Evolutionary conservation across 2,329 filamentous ascomycete species (phyloP).

Genomic region (Mycosphaerella arachidis): DNA sequence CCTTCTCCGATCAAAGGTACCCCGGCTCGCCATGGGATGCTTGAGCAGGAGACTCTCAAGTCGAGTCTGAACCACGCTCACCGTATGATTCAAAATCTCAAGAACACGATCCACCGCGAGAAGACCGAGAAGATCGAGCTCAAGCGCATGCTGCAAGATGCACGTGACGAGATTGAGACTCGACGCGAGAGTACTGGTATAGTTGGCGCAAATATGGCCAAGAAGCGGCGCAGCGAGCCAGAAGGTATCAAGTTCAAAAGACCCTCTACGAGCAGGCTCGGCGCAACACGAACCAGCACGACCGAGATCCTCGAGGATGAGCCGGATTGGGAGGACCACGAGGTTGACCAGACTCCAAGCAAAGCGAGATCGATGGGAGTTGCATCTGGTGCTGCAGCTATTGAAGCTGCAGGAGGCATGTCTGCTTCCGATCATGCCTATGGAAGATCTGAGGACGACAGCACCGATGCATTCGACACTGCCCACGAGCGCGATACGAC

Average conservation of each 20-base stretch:
- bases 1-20: constrained; percentile 87
- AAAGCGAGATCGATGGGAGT: constrained; percentile 32
- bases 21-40: constrained; percentile 71
- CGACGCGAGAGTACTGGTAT: constrained; percentile 45
- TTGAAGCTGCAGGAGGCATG: constrained; percentile 49
- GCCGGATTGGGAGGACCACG: constrained; percentile 87
- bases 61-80: constrained; percentile 92
- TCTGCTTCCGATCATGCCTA: constrained; percentile 64
- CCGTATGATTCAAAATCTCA: constrained; percentile 91
- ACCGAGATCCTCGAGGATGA: constrained; percentile 77
- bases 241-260: constrained; percentile 68
- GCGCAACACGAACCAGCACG: constrained; percentile 65
- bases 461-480: constrained; percentile 62
- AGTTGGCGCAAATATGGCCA: constrained; percentile 44
- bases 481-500: constrained; percentile 69
- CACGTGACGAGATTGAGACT: constrained; percentile 81
- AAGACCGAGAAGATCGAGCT: constrained; percentile 98
- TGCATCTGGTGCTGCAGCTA: constrained; percentile 30
- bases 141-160: constrained; percentile 89
- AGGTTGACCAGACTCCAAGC: constrained; percentile 55
- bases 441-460: constrained; percentile 46
- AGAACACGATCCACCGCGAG: constrained; percentile 91
- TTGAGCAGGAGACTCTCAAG: constrained; percentile 95
- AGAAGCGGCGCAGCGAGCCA: constrained; percentile 57
- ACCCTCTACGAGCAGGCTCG: constrained; percentile 66